Evolutionary conservation across 2,329 filamentous ascomycete species (phyloP).

Genomic region (Talaromyces sp.): DNA sequence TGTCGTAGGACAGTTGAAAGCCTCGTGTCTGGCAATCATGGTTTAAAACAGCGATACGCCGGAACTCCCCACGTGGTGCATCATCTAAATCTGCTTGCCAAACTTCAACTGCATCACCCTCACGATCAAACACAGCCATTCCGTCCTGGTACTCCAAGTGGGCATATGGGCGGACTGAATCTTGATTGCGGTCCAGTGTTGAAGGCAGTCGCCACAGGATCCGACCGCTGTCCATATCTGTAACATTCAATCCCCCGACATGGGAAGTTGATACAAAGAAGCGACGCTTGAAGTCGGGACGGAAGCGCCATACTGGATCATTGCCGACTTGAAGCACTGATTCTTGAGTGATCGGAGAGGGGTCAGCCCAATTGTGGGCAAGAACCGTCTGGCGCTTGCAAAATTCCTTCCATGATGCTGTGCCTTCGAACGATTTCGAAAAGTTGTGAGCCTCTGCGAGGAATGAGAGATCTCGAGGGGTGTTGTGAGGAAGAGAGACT

Average conservation of each 20-base stretch:
- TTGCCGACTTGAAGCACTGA: slow-evolving; percentile 46
- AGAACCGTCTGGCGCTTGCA: slow-evolving; percentile 48
- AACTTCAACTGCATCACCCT: slow-evolving; percentile 49
- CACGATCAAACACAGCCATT: slow-evolving; percentile 49
- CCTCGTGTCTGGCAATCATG: slow-evolving; percentile 50
- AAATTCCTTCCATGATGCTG: slow-evolving; percentile 48
- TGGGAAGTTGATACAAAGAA: slow-evolving; percentile 51
- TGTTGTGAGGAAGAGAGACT: slow-evolving; percentile 28
- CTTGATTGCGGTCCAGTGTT: slow-evolving; percentile 24
- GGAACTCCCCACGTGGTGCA: slow-evolving; percentile 42
- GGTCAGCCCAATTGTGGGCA: slow-evolving; percentile 41
- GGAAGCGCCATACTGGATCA: slow-evolving; percentile 50
- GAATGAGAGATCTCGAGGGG: slow-evolving; percentile 35
- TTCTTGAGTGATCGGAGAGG: slow-evolving; percentile 40
- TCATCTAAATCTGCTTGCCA: slow-evolving; percentile 46
- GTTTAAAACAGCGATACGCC: slow-evolving; percentile 42
- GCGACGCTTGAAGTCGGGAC: slow-evolving; percentile 50
- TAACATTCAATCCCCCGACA: slow-evolving; percentile 49
- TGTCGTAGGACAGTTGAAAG: slow-evolving; percentile 49
- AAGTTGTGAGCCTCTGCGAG: slow-evolving; percentile 32
- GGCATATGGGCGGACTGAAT: slow-evolving; percentile 47
- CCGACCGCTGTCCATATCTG: slow-evolving; percentile 49
- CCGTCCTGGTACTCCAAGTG: slow-evolving; percentile 54
- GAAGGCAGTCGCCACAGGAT: slow-evolving; percentile 44
- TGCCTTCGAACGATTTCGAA: slow-evolving; percentile 37